Percentiles rank a stretch among this genome's conserved stretches.
These are phyloP conservation scores for Aspergillus steynii DNA, from an alignment of 495 filamentous ascomycete genomes.

Conservation along the genomic window DNA sequence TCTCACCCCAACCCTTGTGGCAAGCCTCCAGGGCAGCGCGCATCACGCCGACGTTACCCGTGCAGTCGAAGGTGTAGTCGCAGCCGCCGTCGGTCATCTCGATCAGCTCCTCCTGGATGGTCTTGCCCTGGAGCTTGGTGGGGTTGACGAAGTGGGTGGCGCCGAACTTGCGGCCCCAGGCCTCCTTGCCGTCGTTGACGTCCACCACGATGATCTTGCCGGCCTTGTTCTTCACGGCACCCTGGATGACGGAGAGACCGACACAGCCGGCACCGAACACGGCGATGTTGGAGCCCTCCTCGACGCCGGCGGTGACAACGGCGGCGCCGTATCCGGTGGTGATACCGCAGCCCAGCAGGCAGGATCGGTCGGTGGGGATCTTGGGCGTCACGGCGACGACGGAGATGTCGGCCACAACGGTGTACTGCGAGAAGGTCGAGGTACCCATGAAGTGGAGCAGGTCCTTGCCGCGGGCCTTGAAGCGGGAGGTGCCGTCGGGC, in stretches of 20 bases:
- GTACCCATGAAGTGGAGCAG: slow-evolving; percentile 99
- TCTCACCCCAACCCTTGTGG: slow-evolving; percentile 99
- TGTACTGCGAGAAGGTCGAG: slow-evolving; percentile 98
- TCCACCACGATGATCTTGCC: slow-evolving; percentile 94
- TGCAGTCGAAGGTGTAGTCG: slow-evolving; percentile 99
- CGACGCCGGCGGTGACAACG: slow-evolving; percentile 85
- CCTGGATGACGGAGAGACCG: slow-evolving; percentile 91
- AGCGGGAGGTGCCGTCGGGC: slow-evolving; percentile 96
- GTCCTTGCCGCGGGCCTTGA: slow-evolving; percentile 90
- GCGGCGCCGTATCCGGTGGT: slow-evolving; percentile 98
- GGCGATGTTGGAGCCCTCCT: slow-evolving; percentile 84
- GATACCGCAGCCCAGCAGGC: slow-evolving; percentile 95
- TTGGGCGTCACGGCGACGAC: slow-evolving; percentile 90
- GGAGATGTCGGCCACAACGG: slow-evolving; percentile 97
- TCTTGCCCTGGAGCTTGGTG: slow-evolving; percentile 70
- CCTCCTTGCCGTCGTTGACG: slow-evolving; percentile 89
- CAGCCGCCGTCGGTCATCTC: slow-evolving; percentile 99
- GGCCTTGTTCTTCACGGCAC: slow-evolving; percentile 84
- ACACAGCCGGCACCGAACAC: slow-evolving; percentile 97
- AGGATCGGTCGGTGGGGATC: slow-evolving; percentile 92
- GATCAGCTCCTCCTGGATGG: slow-evolving; percentile 84
- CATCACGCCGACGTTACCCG: slow-evolving; percentile 96
- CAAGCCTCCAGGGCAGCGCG: slow-evolving; percentile 93
- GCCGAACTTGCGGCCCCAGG: slow-evolving; percentile 90
- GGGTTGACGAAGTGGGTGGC: slow-evolving; percentile 98